Conservation (phyloP, 2,329 filamentous ascomycete species). For the Drechslerella dactyloides region DNA sequence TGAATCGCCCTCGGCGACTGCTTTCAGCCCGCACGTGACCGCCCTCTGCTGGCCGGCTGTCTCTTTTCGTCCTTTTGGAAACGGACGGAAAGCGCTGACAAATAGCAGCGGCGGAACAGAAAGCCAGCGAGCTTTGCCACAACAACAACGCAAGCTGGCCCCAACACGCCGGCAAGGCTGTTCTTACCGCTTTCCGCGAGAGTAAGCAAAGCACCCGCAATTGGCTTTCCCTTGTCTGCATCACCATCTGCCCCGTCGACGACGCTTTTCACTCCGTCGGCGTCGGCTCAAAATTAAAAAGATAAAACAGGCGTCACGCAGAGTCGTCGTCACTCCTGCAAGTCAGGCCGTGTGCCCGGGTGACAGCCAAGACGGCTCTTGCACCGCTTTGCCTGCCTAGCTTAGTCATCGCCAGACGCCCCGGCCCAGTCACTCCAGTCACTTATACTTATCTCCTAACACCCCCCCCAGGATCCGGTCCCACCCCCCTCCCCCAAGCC, state of each 20-base stretch:
- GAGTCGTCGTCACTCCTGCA: too few species aligned
- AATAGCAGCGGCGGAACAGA: conserved; percentile 14
- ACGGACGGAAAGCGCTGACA: conserved; percentile 47
- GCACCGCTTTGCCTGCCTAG: neutral
- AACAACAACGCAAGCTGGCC: conserved; percentile 29
- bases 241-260: too few species aligned
- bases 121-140: conserved; percentile 27
- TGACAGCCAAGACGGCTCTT: neutral
- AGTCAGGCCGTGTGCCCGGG: neutral
- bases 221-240: too few species aligned
- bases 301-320: too few species aligned
- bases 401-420: conserved; percentile 7
- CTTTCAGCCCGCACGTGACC: conserved; percentile 22
- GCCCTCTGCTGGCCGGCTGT: neutral
- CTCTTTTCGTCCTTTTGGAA: too few species aligned
- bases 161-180: conserved; percentile 25
- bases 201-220: conserved; percentile 9
- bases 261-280: too few species aligned
- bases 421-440: too few species aligned
- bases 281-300: too few species aligned
- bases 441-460: conserved; percentile 46
- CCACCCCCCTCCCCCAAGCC: conserved; percentile 18
- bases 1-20: too few species aligned
- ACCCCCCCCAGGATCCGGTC: conserved; percentile 36
- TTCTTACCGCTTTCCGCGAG: neutral